phyloP scores from a whole-genome alignment of 257 asterid species.

The Plantago ovata region DNA sequence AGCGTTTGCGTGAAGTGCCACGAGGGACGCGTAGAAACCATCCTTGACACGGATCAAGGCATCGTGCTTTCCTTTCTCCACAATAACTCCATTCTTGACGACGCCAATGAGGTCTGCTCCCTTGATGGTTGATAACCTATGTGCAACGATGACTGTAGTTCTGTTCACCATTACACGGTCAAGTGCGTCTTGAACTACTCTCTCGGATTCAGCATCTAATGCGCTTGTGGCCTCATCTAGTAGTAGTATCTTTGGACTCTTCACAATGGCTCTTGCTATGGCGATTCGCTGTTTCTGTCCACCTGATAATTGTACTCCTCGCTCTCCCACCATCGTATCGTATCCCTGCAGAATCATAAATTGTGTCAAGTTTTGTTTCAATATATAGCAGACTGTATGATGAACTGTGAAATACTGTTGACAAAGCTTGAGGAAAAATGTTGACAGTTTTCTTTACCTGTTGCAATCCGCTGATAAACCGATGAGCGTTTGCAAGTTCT shows the following conservation, averaged over 20 bases:
- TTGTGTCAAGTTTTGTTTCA: too few species aligned
- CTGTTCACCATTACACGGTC: conserved; percentile 54
- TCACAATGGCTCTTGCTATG: conserved; percentile 64
- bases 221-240: conserved; percentile 77
- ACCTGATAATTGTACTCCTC: conserved; percentile 70
- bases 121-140: conserved; percentile 59
- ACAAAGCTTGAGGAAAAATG: too few species aligned
- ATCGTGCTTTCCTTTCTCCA: conserved; percentile 63
- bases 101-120: conserved; percentile 59
- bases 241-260: conserved; percentile 53
- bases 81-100: conserved; percentile 48
- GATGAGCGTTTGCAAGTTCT: conserved; percentile 68
- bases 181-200: conserved; percentile 64
- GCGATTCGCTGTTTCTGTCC: conserved; percentile 75
- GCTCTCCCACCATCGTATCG: conserved; percentile 62
- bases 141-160: conserved; percentile 66
- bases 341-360: conserved; percentile 47
- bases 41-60: conserved; percentile 32
- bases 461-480: conserved; percentile 59
- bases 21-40: conserved; percentile 56
- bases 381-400: neutral
- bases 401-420: neutral
- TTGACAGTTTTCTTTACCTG: too few species aligned
- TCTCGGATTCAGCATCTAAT: conserved; percentile 70
- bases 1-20: conserved; percentile 43